These are phyloP conservation scores for Phaffia rhodozyma DNA, from an alignment of 1,284 basidiomycete species.

Conservation along the genomic window DNA sequence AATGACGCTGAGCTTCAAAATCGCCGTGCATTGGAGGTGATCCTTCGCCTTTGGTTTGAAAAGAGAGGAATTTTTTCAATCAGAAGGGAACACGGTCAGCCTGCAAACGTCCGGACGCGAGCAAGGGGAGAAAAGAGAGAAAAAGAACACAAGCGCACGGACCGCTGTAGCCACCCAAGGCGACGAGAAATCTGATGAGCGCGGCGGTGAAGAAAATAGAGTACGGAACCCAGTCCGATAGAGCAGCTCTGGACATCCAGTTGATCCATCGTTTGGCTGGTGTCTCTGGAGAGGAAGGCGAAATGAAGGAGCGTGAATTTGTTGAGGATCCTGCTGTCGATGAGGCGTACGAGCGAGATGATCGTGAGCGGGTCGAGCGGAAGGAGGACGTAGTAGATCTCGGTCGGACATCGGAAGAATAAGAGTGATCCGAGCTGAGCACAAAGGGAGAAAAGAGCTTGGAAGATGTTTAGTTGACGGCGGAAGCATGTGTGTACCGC, in stretches of 20 bases:
- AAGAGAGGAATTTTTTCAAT: slow-evolving; percentile 12
- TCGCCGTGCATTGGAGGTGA: slow-evolving; percentile 78
- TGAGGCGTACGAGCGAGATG: not conserved
- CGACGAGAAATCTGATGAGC: slow-evolving; percentile 53
- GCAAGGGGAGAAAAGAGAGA: not conserved
- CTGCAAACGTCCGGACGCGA: not conserved
- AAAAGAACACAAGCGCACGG: slow-evolving; percentile 26
- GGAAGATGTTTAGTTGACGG: too few relatives aligned
- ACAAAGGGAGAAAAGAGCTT: too few relatives aligned
- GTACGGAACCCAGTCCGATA: not conserved
- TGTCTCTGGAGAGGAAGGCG: slow-evolving; percentile 2
- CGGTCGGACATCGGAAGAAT: not conserved
- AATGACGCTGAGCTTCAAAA: slow-evolving; percentile 86
- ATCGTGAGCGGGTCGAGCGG: not conserved
- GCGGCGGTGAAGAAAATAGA: not conserved
- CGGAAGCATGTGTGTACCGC: too few relatives aligned
- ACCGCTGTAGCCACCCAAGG: slow-evolving; percentile 73
- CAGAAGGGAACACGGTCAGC: not conserved
- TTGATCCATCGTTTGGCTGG: slow-evolving; percentile 28
- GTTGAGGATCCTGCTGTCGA: not conserved
- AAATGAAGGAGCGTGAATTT: not conserved
- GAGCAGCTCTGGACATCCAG: slow-evolving; percentile 8
- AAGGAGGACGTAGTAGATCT: not conserved
- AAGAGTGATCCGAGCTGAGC: slow-evolving; percentile 2
- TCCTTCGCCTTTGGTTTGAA: slow-evolving; percentile 42